A percentile compares a stretch with the other conserved stretches of the same genome.
These are phyloP conservation scores for Ustilago trichophora DNA, from an alignment of 1,284 basidiomycete genomes.

Conservation along the genomic window DNA sequence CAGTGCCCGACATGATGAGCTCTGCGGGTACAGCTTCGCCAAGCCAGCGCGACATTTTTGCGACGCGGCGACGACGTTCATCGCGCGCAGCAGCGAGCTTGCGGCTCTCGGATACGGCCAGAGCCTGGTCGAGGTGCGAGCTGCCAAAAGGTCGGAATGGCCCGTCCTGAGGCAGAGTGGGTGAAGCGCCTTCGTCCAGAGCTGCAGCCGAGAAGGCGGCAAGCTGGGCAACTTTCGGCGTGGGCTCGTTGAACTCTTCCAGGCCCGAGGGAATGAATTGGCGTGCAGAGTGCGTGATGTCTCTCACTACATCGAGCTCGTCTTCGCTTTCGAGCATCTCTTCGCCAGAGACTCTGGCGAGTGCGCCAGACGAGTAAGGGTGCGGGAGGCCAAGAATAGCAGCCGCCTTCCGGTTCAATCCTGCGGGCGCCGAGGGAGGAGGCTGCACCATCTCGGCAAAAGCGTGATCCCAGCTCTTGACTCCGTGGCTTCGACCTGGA, in stretches of 20 bases:
- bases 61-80: conserved; percentile 47
- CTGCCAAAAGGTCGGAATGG: conserved; percentile 16
- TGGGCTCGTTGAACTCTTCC: conserved; percentile 33
- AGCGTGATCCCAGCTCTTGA: conserved; percentile 19
- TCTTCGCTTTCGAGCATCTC: conserved; percentile 13
- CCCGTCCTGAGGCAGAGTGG: conserved; percentile 35
- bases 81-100: conserved; percentile 34
- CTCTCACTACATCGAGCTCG: conserved; percentile 3
- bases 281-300: conserved; percentile 1
- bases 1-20: conserved; percentile 19
- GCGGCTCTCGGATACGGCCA: conserved; percentile 26
- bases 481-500: conserved; percentile 10
- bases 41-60: conserved; percentile 57
- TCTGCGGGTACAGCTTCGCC: conserved; percentile 49
- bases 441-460: conserved; percentile 7
- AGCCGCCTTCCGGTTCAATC: conserved; percentile 37
- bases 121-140: conserved; percentile 19
- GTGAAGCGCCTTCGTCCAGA: conserved; percentile 31
- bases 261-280: conserved; percentile 14
- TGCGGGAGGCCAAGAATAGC: conserved; percentile 38
- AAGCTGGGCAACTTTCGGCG: conserved; percentile 33
- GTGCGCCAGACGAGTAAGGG: conserved; percentile 18
- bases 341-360: conserved; percentile 1
- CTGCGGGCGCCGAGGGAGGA: background rate
- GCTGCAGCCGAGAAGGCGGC: conserved; percentile 33